Evolutionary conservation across 441 rosid genomes (phyloP), one percentile per base, ranked within the genome.

Genomic region (Melastoma candidum): DNA sequence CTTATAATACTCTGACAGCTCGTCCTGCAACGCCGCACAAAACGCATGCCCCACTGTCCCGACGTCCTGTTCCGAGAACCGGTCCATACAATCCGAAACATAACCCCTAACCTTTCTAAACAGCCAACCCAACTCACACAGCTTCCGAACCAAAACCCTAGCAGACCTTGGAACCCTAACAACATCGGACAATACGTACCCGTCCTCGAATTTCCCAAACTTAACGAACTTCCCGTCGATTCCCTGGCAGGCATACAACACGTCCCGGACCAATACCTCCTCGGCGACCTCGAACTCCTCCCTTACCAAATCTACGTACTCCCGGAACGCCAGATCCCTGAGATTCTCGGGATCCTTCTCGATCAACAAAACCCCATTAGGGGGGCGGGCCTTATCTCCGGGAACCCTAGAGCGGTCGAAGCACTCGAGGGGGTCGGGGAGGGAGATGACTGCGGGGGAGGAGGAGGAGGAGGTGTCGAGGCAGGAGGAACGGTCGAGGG

Each of bases 11-110:
- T 79, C 94, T 0, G 85, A 74, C 22, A 87, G 72, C 74, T 92
- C 95, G 70, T 85, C 96, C 65, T 92, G 96, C 80, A 87, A 67
- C 0, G 98, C 98, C 0, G 95, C 94, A 64, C 92, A 82, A 70
- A 92, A 92, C 10, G 98, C 96, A 70, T 85, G 95, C 26, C 95
- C 94, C 7, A 92, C 89, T 36, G 96, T 83, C 57, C 98, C 98
- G 11, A 83, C 87, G 54, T 82, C 89, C 56, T 87, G 87, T 53
- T 80, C 82, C 1, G 90, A 84, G 63, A 84, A 85, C 46, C 68
- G 65, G 69, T 82, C 95, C 94, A 85, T 79, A 63, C 89, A 78
- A 68, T 82, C 94, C 0, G 83, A 77, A 25, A 85, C 75, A 53
- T 85, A 83, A 46, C 63, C 78, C 67, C 68, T 83, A 48, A 92